These are phyloP conservation scores for Lentinula detonsa DNA, from an alignment of 768 basidiomycete genomes.

Conservation along the genomic window DNA sequence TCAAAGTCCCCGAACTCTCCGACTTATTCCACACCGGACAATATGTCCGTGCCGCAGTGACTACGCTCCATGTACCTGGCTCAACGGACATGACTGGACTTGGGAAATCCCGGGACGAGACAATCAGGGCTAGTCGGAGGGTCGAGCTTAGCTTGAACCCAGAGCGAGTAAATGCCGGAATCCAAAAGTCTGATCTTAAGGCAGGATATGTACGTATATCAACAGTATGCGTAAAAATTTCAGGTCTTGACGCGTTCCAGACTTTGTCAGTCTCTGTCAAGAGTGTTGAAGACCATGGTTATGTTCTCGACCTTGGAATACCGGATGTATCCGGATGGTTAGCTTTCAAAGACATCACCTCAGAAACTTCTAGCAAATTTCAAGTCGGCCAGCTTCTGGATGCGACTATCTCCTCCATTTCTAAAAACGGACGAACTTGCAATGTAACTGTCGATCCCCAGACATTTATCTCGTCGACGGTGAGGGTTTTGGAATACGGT, in stretches of 20 bases:
- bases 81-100: conserved; percentile 51
- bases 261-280: conserved; percentile 70
- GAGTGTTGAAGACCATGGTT: conserved; percentile 93
- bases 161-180: conserved; percentile 75
- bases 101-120: conserved; percentile 61
- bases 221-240: not conserved
- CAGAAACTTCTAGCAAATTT: conserved; percentile 31
- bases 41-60: conserved; percentile 76
- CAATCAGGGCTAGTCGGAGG: conserved; percentile 61
- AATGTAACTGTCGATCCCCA: conserved; percentile 53
- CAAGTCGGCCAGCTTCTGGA: conserved; percentile 64
- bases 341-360: conserved; percentile 64
- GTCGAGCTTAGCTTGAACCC: conserved; percentile 85
- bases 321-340: conserved; percentile 79
- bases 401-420: conserved; percentile 58
- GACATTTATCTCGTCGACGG: conserved; percentile 46
- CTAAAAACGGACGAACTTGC: conserved; percentile 76
- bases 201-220: conserved; percentile 60
- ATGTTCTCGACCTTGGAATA: conserved; percentile 81
- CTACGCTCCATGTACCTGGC: conserved; percentile 62
- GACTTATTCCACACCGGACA: conserved; percentile 82
- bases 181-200: conserved; percentile 73
- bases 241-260: conserved; percentile 28
- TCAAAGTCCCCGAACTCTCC: conserved; percentile 57
- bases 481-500: conserved; percentile 25